Evolutionary conservation across 1,139 yeast species (phyloP), one percentile per base, ranked within the genome.

Genomic region (Nakaseomyces kungkrabaensis): DNA sequence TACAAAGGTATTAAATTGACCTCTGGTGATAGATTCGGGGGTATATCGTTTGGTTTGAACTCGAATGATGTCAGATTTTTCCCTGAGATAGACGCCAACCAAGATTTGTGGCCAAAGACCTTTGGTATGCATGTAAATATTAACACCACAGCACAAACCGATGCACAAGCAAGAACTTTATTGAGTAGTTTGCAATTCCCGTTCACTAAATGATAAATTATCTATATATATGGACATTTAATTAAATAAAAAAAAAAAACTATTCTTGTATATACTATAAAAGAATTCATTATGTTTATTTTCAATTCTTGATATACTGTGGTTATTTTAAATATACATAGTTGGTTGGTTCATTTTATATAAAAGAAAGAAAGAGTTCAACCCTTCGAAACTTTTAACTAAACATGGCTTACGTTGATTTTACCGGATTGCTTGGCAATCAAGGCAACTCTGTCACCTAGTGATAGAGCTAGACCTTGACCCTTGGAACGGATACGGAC

Each of bases 401-500:
- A 73, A 54, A 74, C 73, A 54, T 68, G 70, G 26, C 66, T 57
- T 24, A 74, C 50, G 37, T 60, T 62, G 26, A 72, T 63, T 51
- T 69, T 69, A 49, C 70, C 72, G 45, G 70, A 70, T 67, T 79
- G 81, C 59, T 85, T 79, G 27, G 89, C 73, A 77, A 70, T 82
- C 38, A 85, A 75, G 29, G 96, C 95, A 51, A 89, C 94, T 60
- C 90, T 81, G 65, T 94, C 98, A 57, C 99, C 99, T 61, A 94
- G 75, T 4, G 96, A 84, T 57, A 94, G 75, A 11, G 98, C 98
- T 59, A 94, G 77, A 3, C 98, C 98, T 74, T 94, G 98, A 31
- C 97, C 96, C 78, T 92, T 92, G 34, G 97, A 86, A 71, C 99
- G 81, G 63, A 94, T 90, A 71, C 98, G 82, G 45, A 92, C 96